These are phyloP conservation scores for Samsoniella hepiali DNA, from an alignment of 2,329 filamentous ascomycete species.

Conservation along the genomic window DNA sequence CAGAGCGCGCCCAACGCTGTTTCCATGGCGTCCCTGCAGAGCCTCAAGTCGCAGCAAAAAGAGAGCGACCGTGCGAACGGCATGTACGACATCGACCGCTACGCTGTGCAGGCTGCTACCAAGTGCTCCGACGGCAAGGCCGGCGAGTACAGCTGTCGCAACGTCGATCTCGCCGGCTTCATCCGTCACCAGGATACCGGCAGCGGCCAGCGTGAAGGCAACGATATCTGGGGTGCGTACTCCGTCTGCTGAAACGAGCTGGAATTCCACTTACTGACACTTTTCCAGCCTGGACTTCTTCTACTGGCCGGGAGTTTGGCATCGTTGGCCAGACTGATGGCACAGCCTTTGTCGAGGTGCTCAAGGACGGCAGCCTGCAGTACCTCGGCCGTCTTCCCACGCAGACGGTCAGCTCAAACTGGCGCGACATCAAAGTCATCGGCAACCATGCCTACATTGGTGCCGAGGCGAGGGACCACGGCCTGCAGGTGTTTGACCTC, in stretches of 20 bases:
- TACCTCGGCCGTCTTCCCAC: conserved; percentile 45
- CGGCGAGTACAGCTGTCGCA: conserved; percentile 33
- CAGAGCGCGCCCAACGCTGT: conserved; percentile 14
- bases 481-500: conserved; percentile 63
- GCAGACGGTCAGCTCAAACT: conserved; percentile 33
- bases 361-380: conserved; percentile 38
- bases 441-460: conserved; percentile 37
- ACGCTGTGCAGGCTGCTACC: conserved; percentile 15
- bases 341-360: conserved; percentile 45
- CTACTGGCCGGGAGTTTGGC: conserved; percentile 42
- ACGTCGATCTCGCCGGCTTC: conserved; percentile 37
- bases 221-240: conserved; percentile 32
- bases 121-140: conserved; percentile 31
- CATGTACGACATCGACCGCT: conserved; percentile 19
- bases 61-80: conserved; percentile 1
- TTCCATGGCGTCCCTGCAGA: not conserved
- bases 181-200: conserved; percentile 36
- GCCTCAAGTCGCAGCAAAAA: not conserved
- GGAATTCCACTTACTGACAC: not conserved
- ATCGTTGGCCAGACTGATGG: conserved; percentile 46
- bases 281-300: conserved; percentile 20
- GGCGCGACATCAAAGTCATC: conserved; percentile 42
- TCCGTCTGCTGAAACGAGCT: no score
- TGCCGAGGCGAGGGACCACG: conserved; percentile 45
- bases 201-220: conserved; percentile 33